Evolutionary conservation across 139 green algal species (phyloP), one percentile per base, ranked within the genome.

Genomic region (Chlorella sp.): DNA sequence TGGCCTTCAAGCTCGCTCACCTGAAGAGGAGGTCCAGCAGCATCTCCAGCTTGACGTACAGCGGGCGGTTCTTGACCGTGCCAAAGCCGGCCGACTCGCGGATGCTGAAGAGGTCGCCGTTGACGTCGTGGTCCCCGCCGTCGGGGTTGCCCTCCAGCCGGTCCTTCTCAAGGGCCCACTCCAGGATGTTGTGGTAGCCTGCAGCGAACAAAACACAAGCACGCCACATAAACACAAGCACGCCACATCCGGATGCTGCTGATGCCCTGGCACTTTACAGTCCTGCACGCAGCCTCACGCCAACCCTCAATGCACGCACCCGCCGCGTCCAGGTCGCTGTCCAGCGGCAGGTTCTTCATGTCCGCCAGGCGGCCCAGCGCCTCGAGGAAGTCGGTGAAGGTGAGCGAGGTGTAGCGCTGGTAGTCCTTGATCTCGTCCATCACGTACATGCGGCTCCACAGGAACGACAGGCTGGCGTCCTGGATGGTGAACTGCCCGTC

Each of bases 361-460:
- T 93, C 87, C 2, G 87, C 87, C 22, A 88, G 72, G 59, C 86
- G 82, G 2, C 75, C 88, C 23, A 93, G 70, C 1, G 80, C 85
- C 76, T 93, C 88, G 70, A 93, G 71, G 62, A 93, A 90, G 77
- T 93, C 88, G 2, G 85, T 74, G 64, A 92, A 92, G 30, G 82
- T 87, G 35, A 92, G 70, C 31, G 72, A 81, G 32, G 76, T 83
- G 78, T 89, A 89, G 33, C 72, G 77, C 14, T 20, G n/a, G 67
- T 88, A 94, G 84, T 94, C 86, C 81, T 90, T 91, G 71, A 94
- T 79, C 79, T 94, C 89, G 72, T 94, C 89, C 27, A 90, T 75
- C 1, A 86, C 79, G 31, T 69, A 75, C 89, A 94, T 94, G 62
- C 87, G 83, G n/a, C 66, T 74, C 85, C 87, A 90, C 60, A 91